Conservation (phyloP, 75 land plant species). For the Selaginella moellendorffii region DNA sequence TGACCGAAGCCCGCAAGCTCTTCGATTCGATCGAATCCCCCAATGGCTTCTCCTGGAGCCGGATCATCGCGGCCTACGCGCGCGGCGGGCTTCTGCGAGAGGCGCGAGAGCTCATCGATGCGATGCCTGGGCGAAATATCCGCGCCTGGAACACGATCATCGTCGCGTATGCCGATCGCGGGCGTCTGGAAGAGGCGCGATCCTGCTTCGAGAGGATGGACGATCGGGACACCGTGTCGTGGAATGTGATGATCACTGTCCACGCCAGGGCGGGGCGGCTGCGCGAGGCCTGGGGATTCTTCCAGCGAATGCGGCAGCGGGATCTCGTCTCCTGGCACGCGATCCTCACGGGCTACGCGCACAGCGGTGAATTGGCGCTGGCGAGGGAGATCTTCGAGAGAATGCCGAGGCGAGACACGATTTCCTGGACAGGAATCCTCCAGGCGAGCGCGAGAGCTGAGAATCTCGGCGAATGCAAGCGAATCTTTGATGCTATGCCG, state of each 20-base stretch:
- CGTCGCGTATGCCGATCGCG: conserved; percentile 25
- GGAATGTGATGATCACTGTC: conserved; percentile 26
- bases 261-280: neutral
- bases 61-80: neutral
- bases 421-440: neutral
- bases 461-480: neutral
- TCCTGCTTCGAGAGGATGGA: conserved; percentile 18
- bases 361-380: neutral
- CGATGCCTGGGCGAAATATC: conserved; percentile 12
- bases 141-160: conserved; percentile 24
- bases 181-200: conserved; percentile 19
- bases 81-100: neutral
- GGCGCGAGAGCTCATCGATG: neutral
- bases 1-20: neutral
- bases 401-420: neutral
- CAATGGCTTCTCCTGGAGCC: neutral
- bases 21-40: neutral
- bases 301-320: neutral
- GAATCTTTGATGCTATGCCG: neutral
- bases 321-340: neutral
- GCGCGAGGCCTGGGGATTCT: neutral
- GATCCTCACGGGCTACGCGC: neutral
- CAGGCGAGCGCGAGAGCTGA: neutral
- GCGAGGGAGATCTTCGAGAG: neutral
- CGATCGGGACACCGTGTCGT: conserved; percentile 17